phyloP scores from a whole-genome alignment of 768 basidiomycete species.

The Thelephora ganbajun region DNA sequence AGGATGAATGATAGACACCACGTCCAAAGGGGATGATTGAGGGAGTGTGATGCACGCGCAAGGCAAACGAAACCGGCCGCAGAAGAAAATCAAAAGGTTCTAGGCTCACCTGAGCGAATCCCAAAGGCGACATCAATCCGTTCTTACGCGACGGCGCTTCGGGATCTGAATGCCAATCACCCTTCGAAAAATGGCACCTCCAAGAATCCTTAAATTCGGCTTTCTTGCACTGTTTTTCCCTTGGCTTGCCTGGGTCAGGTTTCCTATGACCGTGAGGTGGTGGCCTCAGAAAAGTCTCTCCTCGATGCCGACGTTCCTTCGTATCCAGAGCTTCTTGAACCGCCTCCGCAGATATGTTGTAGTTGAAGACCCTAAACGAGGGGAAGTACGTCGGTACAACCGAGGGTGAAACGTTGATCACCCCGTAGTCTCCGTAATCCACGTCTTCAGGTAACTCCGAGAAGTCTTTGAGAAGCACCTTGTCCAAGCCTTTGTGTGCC shows the following conservation, averaged over 20 bases:
- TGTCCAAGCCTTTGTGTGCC: constrained; percentile 29
- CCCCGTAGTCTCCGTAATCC: constrained; percentile 52
- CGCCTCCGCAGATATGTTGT: constrained; percentile 45
- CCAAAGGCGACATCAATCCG: constrained; percentile 56
- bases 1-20: neutral
- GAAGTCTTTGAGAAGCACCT: constrained; percentile 53
- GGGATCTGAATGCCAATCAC: constrained; percentile 44
- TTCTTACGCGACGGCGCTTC: constrained; percentile 62
- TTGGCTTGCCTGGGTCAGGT: neutral
- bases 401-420: constrained; percentile 69
- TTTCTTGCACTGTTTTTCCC: constrained; percentile 21
- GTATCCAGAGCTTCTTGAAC: constrained; percentile 3
- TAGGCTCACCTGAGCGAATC: constrained; percentile 70
- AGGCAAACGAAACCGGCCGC: no score
- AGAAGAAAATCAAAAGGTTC: no score
- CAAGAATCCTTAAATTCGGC: constrained; percentile 43
- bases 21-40: constrained; percentile 4
- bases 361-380: constrained; percentile 66
- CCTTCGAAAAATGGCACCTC: constrained; percentile 43
- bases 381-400: constrained; percentile 86
- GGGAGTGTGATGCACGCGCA: no score
- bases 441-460: constrained; percentile 41
- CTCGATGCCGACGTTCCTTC: constrained; percentile 5
- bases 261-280: neutral
- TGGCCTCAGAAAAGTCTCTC: constrained; percentile 5